These are phyloP conservation scores for Cylindrodendrum hubeiense DNA, from an alignment of 2,329 filamentous ascomycete species.

Conservation along the genomic window DNA sequence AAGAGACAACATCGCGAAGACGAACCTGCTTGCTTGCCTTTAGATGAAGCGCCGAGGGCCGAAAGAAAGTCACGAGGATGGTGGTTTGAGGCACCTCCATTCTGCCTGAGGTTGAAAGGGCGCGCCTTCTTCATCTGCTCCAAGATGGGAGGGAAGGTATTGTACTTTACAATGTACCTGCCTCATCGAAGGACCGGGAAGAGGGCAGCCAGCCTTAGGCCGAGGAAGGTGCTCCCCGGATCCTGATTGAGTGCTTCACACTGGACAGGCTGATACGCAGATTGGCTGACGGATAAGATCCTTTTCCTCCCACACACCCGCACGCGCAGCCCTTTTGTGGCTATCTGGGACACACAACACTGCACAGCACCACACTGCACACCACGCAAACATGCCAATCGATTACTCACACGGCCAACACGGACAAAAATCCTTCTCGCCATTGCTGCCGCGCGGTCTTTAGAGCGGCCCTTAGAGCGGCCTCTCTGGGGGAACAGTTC, in stretches of 20 bases:
- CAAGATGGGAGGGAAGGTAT: not conserved
- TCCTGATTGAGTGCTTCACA: not conserved
- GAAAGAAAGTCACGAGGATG: not conserved
- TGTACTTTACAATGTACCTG: not conserved
- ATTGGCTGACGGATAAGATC: not conserved
- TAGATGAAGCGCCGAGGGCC: not conserved
- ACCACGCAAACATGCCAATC: not conserved
- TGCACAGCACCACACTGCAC: not conserved
- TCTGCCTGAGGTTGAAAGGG: not conserved
- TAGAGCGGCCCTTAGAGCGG: too few species aligned
- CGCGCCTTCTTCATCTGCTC: not conserved
- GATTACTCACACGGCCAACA: not conserved
- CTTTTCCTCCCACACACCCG: not conserved
- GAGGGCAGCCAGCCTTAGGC: not conserved
- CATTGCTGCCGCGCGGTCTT: not conserved
- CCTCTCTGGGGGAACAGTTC: not conserved
- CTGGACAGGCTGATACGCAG: not conserved
- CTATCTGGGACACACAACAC: not conserved
- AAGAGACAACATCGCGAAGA: conserved; percentile 1
- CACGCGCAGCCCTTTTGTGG: not conserved
- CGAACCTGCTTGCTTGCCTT: not conserved
- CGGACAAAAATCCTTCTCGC: not conserved
- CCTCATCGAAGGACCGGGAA: not conserved
- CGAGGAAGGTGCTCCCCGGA: not conserved
- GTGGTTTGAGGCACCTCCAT: not conserved